phyloP scores from a whole-genome alignment of 495 filamentous ascomycete genomes.

The Echria macrotheca region DNA sequence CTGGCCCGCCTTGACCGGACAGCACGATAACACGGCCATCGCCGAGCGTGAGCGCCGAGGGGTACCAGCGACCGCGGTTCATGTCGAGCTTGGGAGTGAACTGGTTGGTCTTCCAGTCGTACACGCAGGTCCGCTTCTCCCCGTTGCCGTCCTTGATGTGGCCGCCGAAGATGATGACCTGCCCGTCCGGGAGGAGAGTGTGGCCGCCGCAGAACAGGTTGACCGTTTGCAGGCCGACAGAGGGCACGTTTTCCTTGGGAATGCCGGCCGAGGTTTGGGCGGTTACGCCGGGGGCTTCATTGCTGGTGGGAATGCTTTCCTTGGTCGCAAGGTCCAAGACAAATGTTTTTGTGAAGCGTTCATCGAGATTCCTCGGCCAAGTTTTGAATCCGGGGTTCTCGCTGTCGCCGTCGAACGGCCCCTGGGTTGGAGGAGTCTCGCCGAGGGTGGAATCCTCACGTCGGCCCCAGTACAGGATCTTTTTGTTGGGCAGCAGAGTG shows the following conservation, averaged over 20 bases:
- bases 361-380: too few relatives aligned
- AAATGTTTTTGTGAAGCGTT: slow-evolving; percentile 5
- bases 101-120: background rate
- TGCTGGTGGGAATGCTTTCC: slow-evolving; percentile 4
- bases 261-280: too few relatives aligned
- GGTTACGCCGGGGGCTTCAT: slow-evolving; percentile 1
- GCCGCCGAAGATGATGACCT: slow-evolving; percentile 5
- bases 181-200: slow-evolving; percentile 1
- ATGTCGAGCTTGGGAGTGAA: slow-evolving; percentile 2
- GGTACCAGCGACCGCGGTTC: slow-evolving; percentile 8
- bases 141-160: slow-evolving; percentile 7
- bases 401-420: too few relatives aligned
- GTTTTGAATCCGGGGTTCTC: too few relatives aligned
- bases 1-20: background rate
- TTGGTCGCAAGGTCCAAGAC: slow-evolving; percentile 6
- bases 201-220: slow-evolving; percentile 10
- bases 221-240: too few relatives aligned
- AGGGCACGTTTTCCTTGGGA: too few relatives aligned
- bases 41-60: slow-evolving; percentile 2
- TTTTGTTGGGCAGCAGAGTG: slow-evolving; percentile 5
- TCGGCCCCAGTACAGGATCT: slow-evolving; percentile 8
- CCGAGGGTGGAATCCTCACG: slow-evolving; percentile 1
- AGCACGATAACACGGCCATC: slow-evolving; percentile 4
- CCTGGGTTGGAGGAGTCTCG: background rate
- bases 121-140: background rate